These are phyloP conservation scores for Ophiostoma tasmaniense DNA, from an alignment of 2,329 filamentous ascomycete genomes.

Conservation along the genomic window DNA sequence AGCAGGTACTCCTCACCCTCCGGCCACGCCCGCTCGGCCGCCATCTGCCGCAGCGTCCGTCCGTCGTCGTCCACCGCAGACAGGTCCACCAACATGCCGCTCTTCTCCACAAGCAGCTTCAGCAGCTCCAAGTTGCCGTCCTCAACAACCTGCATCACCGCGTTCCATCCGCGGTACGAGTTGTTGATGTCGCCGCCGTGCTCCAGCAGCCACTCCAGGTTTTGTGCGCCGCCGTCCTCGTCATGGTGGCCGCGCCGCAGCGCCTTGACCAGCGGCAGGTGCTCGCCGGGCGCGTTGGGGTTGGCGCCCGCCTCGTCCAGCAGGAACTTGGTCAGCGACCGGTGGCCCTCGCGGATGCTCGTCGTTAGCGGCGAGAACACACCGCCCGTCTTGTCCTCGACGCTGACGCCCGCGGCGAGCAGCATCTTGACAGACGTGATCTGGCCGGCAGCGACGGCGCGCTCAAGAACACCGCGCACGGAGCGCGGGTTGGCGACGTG, in stretches of 20 bases:
- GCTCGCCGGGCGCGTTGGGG: slow-evolving; percentile 48
- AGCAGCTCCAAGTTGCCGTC: slow-evolving; percentile 51
- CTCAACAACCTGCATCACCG: slow-evolving; percentile 56
- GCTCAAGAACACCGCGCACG: slow-evolving; percentile 26
- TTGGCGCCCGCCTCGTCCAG: slow-evolving; percentile 22
- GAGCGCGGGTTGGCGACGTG: slow-evolving; percentile 47
- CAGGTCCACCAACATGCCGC: slow-evolving; percentile 21
- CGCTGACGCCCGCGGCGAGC: slow-evolving; percentile 54
- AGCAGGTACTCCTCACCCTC: slow-evolving; percentile 44
- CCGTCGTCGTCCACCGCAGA: slow-evolving; percentile 24
- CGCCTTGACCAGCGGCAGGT: slow-evolving; percentile 62
- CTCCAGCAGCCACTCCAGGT: slow-evolving; percentile 42
- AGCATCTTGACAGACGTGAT: slow-evolving; percentile 59
- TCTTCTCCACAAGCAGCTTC: slow-evolving; percentile 37
- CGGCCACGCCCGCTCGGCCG: slow-evolving; percentile 48
- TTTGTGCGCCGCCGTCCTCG: slow-evolving; percentile 52
- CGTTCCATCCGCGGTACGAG: slow-evolving; percentile 58
- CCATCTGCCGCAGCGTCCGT: slow-evolving; percentile 45
- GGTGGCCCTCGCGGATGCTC: slow-evolving; percentile 32
- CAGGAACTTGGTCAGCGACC: slow-evolving; percentile 45
- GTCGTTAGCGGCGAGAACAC: slow-evolving; percentile 48
- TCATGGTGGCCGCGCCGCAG: slow-evolving; percentile 48
- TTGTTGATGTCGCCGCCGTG: slow-evolving; percentile 60
- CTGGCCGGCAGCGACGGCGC: slow-evolving; percentile 44
- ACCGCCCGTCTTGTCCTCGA: slow-evolving; percentile 64